Evolutionary conservation across 1,139 yeast species (phyloP), one percentile per base, ranked within the genome.

Genomic region (Pichia sp.): DNA sequence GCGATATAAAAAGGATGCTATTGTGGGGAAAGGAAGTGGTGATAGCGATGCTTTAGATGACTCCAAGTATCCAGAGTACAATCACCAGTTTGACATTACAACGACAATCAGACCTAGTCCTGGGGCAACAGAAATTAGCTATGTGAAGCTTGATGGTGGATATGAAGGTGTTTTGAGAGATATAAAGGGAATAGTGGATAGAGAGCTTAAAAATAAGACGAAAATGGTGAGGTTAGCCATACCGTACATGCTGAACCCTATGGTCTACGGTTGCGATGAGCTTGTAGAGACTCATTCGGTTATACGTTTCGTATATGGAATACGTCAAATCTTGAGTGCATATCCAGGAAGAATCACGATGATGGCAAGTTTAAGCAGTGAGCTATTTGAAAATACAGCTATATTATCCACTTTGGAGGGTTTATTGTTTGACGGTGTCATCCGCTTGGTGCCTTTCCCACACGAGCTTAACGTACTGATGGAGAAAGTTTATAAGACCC

Each of bases 361-460:
- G 30, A 54, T 81, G 16, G 64, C 77, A 4, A 82, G 95, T 1
- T 58, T 90, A 5, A 81, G 95, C 1, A 69, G 85, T 23, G 93
- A 85, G 55, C 73, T 90, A 49, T 86, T 81, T 63, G 84, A 90
- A 1, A 75, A 74, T 6, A 64, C 75, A 1, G 72, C 80, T 5
- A 58, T 85, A 16, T 72, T 81, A 1, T 74, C 76, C 4, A 74
- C 78, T 57, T 63, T 88, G 26, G 96, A 89, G 65, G 50, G 53
- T 19, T 70, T 70, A 34, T 64, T 88, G 16, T 75, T 79, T 54
- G 97, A 92, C 65, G 78, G 87, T 0, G 85, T 87, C 4, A 68
- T 93, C 19, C 86, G 85, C 57, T 72, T 93, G 54, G 90, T 86
- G 60, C 97, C 98, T 3, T 89, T 92, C 70, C 85, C 85, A 59